phyloP scores from a whole-genome alignment of 805 yeast species.

The Ogataea paradorogensis region DNA sequence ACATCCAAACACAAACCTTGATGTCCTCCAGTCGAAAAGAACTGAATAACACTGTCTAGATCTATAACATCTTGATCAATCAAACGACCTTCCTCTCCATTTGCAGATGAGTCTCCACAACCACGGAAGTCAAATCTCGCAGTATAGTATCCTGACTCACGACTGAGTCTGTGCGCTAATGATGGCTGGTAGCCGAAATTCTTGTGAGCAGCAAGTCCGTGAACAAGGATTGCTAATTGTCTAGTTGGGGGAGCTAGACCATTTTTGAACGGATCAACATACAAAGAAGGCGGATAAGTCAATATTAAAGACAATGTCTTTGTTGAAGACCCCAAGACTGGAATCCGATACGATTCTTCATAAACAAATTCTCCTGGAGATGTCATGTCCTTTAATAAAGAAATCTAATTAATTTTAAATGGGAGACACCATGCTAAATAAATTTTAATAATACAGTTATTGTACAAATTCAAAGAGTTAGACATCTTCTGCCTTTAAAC shows the following conservation, averaged over 20 bases:
- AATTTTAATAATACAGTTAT: constrained; percentile 1
- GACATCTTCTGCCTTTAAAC: constrained; percentile 25
- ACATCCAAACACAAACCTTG: constrained; percentile 44
- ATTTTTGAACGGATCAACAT: constrained; percentile 12
- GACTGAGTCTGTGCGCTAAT: constrained; percentile 59
- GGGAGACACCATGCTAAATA: not conserved
- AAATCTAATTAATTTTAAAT: not conserved
- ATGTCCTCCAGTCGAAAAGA: constrained; percentile 22
- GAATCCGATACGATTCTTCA: constrained; percentile 5
- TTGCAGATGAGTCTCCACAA: constrained; percentile 66
- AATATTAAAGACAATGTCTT: constrained; percentile 19
- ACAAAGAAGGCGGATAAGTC: constrained; percentile 19
- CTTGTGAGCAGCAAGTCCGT: constrained; percentile 85
- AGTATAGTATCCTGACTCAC: constrained; percentile 57
- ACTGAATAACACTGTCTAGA: constrained; percentile 45
- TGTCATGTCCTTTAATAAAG: not conserved
- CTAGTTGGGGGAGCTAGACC: constrained; percentile 19
- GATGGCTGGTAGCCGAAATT: constrained; percentile 69
- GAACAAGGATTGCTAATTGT: constrained; percentile 55
- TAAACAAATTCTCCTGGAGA: constrained; percentile 1
- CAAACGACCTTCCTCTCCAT: constrained; percentile 55
- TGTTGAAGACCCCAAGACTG: constrained; percentile 3
- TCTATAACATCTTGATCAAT: constrained; percentile 68
- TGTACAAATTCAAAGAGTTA: not conserved
- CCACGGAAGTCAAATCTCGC: constrained; percentile 83